A percentile compares a stretch with the other conserved stretches of the same genome.
phyloP scores from a whole-genome alignment of 73 alveolate species.

The Stentor coeruleus region DNA sequence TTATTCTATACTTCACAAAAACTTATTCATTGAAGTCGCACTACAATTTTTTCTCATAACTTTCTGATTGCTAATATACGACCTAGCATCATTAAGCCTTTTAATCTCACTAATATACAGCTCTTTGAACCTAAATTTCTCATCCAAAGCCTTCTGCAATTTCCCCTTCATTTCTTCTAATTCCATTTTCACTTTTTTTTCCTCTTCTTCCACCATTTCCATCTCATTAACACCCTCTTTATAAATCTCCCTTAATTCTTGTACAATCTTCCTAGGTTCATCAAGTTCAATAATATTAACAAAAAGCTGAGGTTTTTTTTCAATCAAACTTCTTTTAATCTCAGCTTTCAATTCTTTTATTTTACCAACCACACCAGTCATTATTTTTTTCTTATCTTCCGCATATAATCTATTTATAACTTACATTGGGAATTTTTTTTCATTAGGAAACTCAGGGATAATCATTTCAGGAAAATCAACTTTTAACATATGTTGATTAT shows the following conservation, averaged over 20 bases:
- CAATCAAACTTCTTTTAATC: not conserved
- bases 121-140: not conserved
- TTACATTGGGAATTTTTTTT: not conserved
- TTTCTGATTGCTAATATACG: too few species aligned
- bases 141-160: not conserved
- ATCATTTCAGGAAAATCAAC: not conserved
- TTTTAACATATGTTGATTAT: slow-evolving; percentile 18
- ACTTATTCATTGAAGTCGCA: too few species aligned
- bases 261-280: not conserved
- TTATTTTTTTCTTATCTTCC: not conserved
- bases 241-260: not conserved
- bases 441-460: not conserved
- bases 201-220: not conserved
- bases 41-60: too few species aligned
- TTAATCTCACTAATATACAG: not conserved
- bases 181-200: not conserved
- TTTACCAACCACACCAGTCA: not conserved
- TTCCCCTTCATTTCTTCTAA: not conserved
- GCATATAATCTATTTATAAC: not conserved
- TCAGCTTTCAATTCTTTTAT: not conserved
- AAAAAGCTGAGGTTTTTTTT: not conserved
- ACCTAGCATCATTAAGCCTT: too few species aligned
- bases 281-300: not conserved
- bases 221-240: not conserved
- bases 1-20: too few species aligned